These are phyloP conservation scores for Metarhizium rileyi DNA, from an alignment of 2,329 filamentous ascomycete species.

Conservation along the genomic window DNA sequence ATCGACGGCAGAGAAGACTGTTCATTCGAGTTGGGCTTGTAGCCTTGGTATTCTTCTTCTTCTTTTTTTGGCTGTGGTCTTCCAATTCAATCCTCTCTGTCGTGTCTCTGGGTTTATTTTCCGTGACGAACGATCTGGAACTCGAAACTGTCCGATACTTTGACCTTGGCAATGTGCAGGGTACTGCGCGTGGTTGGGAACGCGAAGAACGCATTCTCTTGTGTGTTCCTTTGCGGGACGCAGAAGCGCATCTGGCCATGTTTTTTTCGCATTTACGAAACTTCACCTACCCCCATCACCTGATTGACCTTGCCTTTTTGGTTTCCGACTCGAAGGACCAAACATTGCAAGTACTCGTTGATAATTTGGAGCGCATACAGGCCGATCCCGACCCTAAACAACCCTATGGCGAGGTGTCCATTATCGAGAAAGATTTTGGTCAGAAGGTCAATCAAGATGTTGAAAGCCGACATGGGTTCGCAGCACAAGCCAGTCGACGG, in stretches of 20 bases:
- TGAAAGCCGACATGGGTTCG: conserved; percentile 94
- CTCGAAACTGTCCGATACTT: conserved; percentile 96
- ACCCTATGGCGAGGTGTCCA: conserved; percentile 90
- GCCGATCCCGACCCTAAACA: conserved; percentile 67
- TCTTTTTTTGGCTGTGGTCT: conserved; percentile 70
- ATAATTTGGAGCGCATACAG: conserved; percentile 71
- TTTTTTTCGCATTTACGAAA: conserved; percentile 97
- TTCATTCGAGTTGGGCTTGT: conserved; percentile 57
- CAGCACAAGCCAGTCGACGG: conserved; percentile 82
- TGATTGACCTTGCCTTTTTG: conserved; percentile 92
- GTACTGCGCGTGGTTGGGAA: conserved; percentile 90
- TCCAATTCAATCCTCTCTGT: conserved; percentile 50
- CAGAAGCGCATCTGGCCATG: conserved; percentile 85
- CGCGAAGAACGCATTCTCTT: conserved; percentile 89
- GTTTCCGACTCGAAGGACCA: conserved; percentile 96
- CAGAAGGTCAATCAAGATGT: conserved; percentile 97
- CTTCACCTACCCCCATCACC: conserved; percentile 91
- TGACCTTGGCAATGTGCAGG: conserved; percentile 83
- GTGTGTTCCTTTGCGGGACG: conserved; percentile 89
- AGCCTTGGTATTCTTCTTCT: conserved; percentile 48
- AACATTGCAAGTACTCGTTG: conserved; percentile 66
- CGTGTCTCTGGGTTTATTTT: conserved; percentile 61
- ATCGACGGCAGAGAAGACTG: conserved; percentile 64
- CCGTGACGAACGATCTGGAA: conserved; percentile 58
- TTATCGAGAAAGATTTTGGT: conserved; percentile 98